These are phyloP conservation scores for Circinella umbellata DNA, from an alignment of 371 early-diverging fungal species.

Conservation along the genomic window DNA sequence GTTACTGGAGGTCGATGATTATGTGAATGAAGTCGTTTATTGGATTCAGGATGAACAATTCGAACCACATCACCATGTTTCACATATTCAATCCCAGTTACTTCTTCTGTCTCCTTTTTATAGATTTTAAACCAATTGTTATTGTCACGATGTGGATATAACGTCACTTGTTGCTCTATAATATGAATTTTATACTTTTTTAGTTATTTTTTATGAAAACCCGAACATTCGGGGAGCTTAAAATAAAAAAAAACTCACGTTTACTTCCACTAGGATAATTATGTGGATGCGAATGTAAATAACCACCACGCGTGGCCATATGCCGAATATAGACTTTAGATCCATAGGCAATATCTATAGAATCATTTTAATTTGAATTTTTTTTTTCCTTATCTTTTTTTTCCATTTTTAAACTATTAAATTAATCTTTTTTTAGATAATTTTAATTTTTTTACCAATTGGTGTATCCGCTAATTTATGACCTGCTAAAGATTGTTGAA, in stretches of 20 bases:
- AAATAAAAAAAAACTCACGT: conserved; percentile 45
- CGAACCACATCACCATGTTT: conserved; percentile 80
- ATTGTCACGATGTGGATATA: conserved; percentile 88
- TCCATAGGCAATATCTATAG: conserved; percentile 79
- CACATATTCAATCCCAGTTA: conserved; percentile 49
- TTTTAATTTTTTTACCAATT: conserved; percentile 31
- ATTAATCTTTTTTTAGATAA: too few relatives aligned
- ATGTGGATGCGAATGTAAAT: conserved; percentile 91
- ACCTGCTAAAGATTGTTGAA: conserved; percentile 89
- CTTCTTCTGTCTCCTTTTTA: conserved; percentile 54
- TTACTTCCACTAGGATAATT: conserved; percentile 85
- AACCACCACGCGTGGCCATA: conserved; percentile 77
- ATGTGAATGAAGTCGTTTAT: conserved; percentile 65
- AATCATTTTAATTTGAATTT: neutral
- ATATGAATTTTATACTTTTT: conserved; percentile 5
- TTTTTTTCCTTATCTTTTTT: neutral
- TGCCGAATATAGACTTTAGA: conserved; percentile 83
- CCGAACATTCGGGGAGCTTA: neutral
- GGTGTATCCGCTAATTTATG: conserved; percentile 67
- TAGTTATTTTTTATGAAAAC: neutral
- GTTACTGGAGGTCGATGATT: conserved; percentile 79
- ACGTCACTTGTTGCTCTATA: conserved; percentile 92
- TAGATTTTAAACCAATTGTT: conserved; percentile 89
- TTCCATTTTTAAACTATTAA: neutral
- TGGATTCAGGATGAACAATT: conserved; percentile 74